Conservation (phyloP, 805 yeast species). For the Yarrowia osloensis region DNA sequence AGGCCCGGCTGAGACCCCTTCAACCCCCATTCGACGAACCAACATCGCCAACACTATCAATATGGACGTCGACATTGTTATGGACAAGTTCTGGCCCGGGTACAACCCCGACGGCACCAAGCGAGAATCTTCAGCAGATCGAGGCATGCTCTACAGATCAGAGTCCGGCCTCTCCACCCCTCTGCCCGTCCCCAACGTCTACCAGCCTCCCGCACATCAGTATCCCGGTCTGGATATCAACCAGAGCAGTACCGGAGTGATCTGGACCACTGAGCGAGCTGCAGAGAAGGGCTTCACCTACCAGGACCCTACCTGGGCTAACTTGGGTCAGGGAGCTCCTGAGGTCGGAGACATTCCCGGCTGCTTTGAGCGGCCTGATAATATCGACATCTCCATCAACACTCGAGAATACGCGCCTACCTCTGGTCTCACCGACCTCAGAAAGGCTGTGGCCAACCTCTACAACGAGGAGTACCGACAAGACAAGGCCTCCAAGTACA, state of each 20-base stretch:
- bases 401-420: slow-evolving; percentile 62
- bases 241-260: slow-evolving; percentile 63
- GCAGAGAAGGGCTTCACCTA: slow-evolving; percentile 55
- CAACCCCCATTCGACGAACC: slow-evolving; percentile 7
- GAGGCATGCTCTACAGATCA: slow-evolving; percentile 34
- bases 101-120: slow-evolving; percentile 30
- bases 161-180: slow-evolving; percentile 39
- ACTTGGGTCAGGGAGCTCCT: slow-evolving; percentile 66
- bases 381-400: slow-evolving; percentile 51
- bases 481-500: slow-evolving; percentile 53
- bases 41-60: not conserved
- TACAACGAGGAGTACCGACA: slow-evolving; percentile 58
- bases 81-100: slow-evolving; percentile 31
- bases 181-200: slow-evolving; percentile 39
- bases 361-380: slow-evolving; percentile 55
- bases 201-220: slow-evolving; percentile 40
- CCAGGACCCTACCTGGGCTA: slow-evolving; percentile 52
- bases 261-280: slow-evolving; percentile 66
- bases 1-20: not conserved
- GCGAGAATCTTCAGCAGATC: slow-evolving; percentile 4
- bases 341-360: slow-evolving; percentile 64
- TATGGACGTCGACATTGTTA: slow-evolving; percentile 21
- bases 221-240: slow-evolving; percentile 61
- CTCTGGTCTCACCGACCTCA: slow-evolving; percentile 55
- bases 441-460: slow-evolving; percentile 60